Base-by-base conservation (phyloP, 495 filamentous ascomycete species). In the Tetracladium setigerum region DNA sequence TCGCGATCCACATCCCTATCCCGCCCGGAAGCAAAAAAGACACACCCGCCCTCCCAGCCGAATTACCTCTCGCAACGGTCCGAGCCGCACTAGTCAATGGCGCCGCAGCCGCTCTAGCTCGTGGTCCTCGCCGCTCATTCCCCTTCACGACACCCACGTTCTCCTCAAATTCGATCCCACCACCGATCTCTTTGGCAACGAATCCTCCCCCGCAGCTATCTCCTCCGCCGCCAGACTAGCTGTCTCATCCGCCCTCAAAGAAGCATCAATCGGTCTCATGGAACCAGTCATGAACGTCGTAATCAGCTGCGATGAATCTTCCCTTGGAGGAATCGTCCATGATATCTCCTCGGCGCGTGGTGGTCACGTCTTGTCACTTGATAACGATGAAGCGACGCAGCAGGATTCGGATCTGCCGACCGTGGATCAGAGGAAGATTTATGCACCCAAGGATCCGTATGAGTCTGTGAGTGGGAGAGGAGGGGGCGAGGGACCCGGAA, bases 221-320 rank as follows among this genome's bases (percentile, higher is more conserved):
- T 81, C 86, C 16, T 79, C 83, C 33, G 88, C 88, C 0, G 82
- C 89, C 0, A 78, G 86, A 2, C 69, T 79, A 15, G 87, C 87
- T 5, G 83, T 87, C 1, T 68, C 79, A 46, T 65, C 68, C 2
- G 85, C 84, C 1, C 70, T 95, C 15, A 71, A 72, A 42, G 71
- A 78, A 10, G 73, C 76, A 0, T 67, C 67, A 1, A 74, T 84
- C 4, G 76, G 73, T 1, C 68, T 99, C 37, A 86, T 97, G 72
- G 94, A 99, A 62, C 91, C 91, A 0, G 82, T 97, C 19, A 94
- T 95, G 84, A 77, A 81, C 51, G 89, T 87, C 9, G 79, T 78
- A 14, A 91, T 99, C 57, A 76, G 72, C 61, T 83, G 90, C 45
- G 84, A 90, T 57, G 92, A 96, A 67, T 74, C 73, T 12, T 79